Evolutionary conservation across 2,329 filamentous ascomycete genomes (phyloP).

Genomic region (Calonectria montana): DNA sequence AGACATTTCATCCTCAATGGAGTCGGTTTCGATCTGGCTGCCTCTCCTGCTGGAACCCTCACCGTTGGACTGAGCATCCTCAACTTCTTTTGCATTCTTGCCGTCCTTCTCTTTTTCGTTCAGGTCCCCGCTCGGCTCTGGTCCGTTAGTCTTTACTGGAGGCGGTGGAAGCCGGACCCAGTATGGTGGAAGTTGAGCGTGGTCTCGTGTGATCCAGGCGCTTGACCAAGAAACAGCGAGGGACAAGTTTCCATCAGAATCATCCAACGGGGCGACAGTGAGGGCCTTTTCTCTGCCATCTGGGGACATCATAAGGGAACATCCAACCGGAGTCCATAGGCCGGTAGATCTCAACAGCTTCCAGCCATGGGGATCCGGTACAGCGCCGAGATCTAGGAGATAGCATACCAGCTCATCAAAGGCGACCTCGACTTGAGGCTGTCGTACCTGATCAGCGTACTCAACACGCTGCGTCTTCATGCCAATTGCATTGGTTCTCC

Average conservation of each 20-base stretch:
- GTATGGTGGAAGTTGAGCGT: conserved; percentile 66
- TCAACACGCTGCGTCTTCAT: conserved; percentile 72
- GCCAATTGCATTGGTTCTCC: conserved; percentile 72
- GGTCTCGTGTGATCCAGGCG: conserved; percentile 64
- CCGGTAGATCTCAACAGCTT: conserved; percentile 66
- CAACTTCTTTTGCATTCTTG: background rate
- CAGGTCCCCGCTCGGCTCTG: background rate
- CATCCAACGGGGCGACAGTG: conserved; percentile 65
- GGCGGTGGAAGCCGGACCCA: conserved; percentile 64
- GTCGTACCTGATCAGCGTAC: conserved; percentile 67
- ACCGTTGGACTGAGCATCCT: conserved; percentile 8
- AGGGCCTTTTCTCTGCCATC: conserved; percentile 62
- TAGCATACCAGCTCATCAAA: conserved; percentile 73
- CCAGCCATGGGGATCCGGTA: conserved; percentile 70
- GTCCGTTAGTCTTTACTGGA: conserved; percentile 14
- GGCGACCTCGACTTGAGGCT: conserved; percentile 63
- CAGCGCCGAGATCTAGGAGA: conserved; percentile 71
- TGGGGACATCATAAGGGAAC: conserved; percentile 65
- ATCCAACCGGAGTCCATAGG: conserved; percentile 70
- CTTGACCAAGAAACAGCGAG: conserved; percentile 67
- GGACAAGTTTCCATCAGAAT: conserved; percentile 70
- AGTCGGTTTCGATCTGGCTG: conserved; percentile 45
- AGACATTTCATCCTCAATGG: conserved; percentile 46
- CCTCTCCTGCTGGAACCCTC: background rate
- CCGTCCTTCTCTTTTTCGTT: background rate